Evolutionary conservation across 1,139 yeast species (phyloP).

Genomic region (Suhomyces chickasaworum): DNA sequence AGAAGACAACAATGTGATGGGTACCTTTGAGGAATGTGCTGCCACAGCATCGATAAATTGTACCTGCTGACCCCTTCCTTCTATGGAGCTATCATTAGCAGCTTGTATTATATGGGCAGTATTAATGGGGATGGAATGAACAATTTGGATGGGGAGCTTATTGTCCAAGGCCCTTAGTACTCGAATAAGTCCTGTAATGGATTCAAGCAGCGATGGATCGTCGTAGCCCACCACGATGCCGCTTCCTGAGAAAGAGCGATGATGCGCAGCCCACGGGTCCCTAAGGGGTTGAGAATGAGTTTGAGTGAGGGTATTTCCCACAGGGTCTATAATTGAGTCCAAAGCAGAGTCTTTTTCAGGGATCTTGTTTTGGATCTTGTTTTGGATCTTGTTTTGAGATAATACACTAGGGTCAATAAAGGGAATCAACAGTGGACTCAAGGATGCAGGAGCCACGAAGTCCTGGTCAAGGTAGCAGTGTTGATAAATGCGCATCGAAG

Average conservation of each 20-base stretch:
- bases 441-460: neutral
- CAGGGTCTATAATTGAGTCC: no score
- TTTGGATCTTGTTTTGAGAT: no score
- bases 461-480: slow-evolving; percentile 11
- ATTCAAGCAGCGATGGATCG: slow-evolving; percentile 12
- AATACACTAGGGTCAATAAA: slow-evolving; percentile 3
- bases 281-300: neutral
- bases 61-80: slow-evolving; percentile 16
- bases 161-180: slow-evolving; percentile 34
- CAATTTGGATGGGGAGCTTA: slow-evolving; percentile 39
- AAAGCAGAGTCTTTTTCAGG: no score
- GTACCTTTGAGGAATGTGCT: slow-evolving; percentile 11
- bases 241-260: slow-evolving; percentile 26
- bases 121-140: slow-evolving; percentile 20
- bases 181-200: slow-evolving; percentile 29
- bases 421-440: slow-evolving; percentile 12
- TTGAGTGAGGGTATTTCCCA: no score
- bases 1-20: slow-evolving; percentile 26
- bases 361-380: no score
- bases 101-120: neutral
- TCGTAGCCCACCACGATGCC: slow-evolving; percentile 44
- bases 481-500: slow-evolving; percentile 14
- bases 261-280: neutral
- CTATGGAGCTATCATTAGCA: slow-evolving; percentile 1
- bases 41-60: slow-evolving; percentile 22